These are phyloP conservation scores for Yamadazyma laniorum DNA, from an alignment of 805 yeast species.

Conservation along the genomic window DNA sequence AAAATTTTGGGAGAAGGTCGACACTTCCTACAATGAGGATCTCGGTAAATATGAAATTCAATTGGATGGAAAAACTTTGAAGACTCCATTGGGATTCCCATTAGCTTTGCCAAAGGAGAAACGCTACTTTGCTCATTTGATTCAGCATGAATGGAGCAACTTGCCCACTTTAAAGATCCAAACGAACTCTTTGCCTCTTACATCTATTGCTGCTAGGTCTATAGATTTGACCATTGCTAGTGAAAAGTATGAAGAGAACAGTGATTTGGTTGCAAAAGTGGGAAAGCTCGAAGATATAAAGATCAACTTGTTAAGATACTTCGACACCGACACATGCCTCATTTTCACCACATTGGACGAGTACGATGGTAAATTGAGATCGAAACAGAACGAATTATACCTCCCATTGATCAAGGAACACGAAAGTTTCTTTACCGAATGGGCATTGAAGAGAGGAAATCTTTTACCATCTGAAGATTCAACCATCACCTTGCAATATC, in stretches of 20 bases:
- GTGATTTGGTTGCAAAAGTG: slow-evolving; percentile 54
- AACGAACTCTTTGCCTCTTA: slow-evolving; percentile 79
- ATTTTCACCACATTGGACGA: slow-evolving; percentile 80
- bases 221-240: slow-evolving; percentile 58
- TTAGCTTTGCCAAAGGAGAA: slow-evolving; percentile 62
- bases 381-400: slow-evolving; percentile 75
- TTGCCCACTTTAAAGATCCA: slow-evolving; percentile 65
- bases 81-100: slow-evolving; percentile 79
- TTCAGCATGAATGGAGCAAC: slow-evolving; percentile 85
- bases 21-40: slow-evolving; percentile 29
- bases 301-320: slow-evolving; percentile 65
- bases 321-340: slow-evolving; percentile 92
- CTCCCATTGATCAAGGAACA: slow-evolving; percentile 69
- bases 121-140: slow-evolving; percentile 63
- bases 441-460: slow-evolving; percentile 25
- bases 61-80: slow-evolving; percentile 72
- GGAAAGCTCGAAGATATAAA: slow-evolving; percentile 61
- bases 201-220: slow-evolving; percentile 83
- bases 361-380: slow-evolving; percentile 78
- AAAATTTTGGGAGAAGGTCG: slow-evolving; percentile 81
- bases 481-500: slow-evolving; percentile 45
- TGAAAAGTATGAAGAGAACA: slow-evolving; percentile 26
- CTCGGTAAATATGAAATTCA: slow-evolving; percentile 48
- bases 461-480: slow-evolving; percentile 15
- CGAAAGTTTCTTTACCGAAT: slow-evolving; percentile 55